phyloP scores from a whole-genome alignment of 768 basidiomycete species.

The Lyophyllum shimeji region DNA sequence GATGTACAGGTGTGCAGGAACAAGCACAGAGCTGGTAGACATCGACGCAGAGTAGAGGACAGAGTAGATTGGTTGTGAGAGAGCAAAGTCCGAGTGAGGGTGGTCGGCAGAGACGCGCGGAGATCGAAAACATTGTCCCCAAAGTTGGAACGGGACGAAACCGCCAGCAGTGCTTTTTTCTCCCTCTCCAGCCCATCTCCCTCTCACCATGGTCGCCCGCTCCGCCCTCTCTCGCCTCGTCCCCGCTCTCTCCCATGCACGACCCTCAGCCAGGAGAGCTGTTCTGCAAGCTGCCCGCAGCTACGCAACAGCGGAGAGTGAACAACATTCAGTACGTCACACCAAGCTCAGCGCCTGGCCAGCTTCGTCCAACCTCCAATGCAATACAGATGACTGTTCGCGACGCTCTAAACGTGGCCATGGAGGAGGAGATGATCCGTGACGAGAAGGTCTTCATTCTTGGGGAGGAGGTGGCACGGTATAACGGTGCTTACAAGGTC shows the following conservation, averaged over 20 bases:
- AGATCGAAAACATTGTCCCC: constrained; percentile 18
- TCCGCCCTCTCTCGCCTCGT: constrained; percentile 64
- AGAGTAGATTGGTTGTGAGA: not conserved
- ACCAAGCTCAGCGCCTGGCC: constrained; percentile 18
- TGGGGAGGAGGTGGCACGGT: constrained; percentile 97
- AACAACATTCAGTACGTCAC: constrained; percentile 40
- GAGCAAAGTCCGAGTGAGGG: not conserved
- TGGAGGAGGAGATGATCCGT: constrained; percentile 99
- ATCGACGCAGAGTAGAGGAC: not conserved
- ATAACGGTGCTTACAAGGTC: constrained; percentile 97
- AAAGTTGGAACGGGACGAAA: constrained; percentile 14
- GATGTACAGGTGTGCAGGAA: not conserved
- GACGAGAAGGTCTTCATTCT: constrained; percentile 94
- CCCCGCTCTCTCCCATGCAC: constrained; percentile 53
- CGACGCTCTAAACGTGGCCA: constrained; percentile 94
- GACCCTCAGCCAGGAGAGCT: constrained; percentile 42
- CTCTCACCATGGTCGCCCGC: constrained; percentile 59
- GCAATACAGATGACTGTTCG: constrained; percentile 88
- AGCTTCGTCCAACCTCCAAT: constrained; percentile 10
- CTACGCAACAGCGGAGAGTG: constrained; percentile 61
- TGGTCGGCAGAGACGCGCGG: constrained; percentile 7
- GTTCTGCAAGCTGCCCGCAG: constrained; percentile 46
- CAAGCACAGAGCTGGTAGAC: not conserved
- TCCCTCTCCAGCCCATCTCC: constrained; percentile 29
- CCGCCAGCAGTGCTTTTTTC: constrained; percentile 23